Conservation (phyloP, 768 basidiomycete species). For the Pholiota molesta region DNA sequence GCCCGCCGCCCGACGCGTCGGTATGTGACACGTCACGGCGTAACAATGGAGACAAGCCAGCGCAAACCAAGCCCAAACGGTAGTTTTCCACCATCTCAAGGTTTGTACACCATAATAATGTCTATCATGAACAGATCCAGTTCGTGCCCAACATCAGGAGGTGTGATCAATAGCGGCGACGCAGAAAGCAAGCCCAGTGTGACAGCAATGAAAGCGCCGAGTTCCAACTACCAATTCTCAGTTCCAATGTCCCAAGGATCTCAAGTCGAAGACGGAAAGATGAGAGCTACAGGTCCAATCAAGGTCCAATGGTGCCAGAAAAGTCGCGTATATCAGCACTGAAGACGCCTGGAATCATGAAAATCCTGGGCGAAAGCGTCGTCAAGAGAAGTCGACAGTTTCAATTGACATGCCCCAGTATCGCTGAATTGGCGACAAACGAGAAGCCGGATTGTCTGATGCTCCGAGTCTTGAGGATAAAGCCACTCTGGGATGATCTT, state of each 20-base stretch:
- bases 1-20: background rate
- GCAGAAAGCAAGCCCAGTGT: background rate
- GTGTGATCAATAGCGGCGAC: background rate
- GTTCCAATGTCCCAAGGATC: background rate
- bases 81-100: background rate
- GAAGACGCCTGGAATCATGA: too few relatives aligned
- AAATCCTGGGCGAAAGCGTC: too few relatives aligned
- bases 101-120: background rate
- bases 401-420: too few relatives aligned
- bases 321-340: too few relatives aligned
- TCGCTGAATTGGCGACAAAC: background rate
- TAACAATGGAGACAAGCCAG: background rate
- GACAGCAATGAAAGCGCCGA: background rate
- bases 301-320: background rate
- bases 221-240: background rate
- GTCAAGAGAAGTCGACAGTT: background rate
- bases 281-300: too few relatives aligned
- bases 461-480: background rate
- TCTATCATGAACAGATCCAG: background rate
- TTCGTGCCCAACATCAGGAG: background rate
- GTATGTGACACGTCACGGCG: background rate
- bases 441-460: background rate
- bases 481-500: background rate
- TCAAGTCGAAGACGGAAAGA: background rate
- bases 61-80: background rate